Base-by-base conservation (phyloP, 1,284 basidiomycete species). In the Papiliotrema terrestris region DNA sequence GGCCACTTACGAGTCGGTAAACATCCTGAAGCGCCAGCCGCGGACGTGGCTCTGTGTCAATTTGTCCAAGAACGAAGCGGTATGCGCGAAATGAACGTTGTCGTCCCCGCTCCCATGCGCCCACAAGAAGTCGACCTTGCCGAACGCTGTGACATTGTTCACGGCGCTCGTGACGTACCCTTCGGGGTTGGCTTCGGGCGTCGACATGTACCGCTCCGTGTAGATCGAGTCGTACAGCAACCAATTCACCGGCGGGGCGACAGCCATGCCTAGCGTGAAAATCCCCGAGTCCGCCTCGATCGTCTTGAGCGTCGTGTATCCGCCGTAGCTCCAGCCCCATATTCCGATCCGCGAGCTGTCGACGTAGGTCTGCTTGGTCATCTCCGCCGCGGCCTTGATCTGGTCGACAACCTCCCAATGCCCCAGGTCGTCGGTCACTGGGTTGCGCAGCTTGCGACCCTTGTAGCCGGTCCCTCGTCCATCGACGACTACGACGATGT, bases 201-300 rank as follows among this genome's bases (percentile, higher is more conserved):
- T 81, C 64, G 87, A 86, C 91, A 98, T 93, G 80, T 97, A 98
- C n/a, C 95, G 86, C 69, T 98, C 94, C 1, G 95, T 97, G 74
- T 68, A 71, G 59, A 63, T 62, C 15, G 66, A 77, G 81, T 78
- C 89, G 69, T 94, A 94, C 60, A 90, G 77, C 39, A 81, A 81
- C 91, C 89, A 93, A 68, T 88, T 88, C 0, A 87, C 89, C 44
- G 92, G 89, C 54, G 89, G 60, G 23, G 53, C 66, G 8, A 66
- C 63, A 29, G 59, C 55, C 58, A 68, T 92, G 9, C 88, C 91
- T 26, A 98, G 79, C 3, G 86, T 86, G 76, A 97, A 91, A 22
- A 95, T 82, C 9, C 88, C 88, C 14, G 85, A 87, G 71, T 88
- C 79, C 4, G 87, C 87, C 77, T 97, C 93, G n/a, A 88, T 82